Evolutionary conservation across 2,329 filamentous ascomycete genomes (phyloP), one percentile per base, ranked within the genome.

Genomic region (Xylariaceae sp.): DNA sequence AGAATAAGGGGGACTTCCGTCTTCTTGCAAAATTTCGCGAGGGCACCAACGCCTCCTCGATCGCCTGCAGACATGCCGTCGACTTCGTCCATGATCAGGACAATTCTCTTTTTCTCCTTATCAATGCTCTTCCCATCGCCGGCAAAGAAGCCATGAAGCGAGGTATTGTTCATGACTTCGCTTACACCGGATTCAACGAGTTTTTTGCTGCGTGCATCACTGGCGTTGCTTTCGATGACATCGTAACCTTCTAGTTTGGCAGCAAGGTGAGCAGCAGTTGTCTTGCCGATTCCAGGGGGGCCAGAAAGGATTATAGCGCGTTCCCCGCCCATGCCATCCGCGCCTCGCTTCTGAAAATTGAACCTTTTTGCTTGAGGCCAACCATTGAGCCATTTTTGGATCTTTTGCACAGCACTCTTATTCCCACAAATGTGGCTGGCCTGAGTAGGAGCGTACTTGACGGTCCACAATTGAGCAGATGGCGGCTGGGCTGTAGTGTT

Each of bases 31-130:
- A 96, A 87, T 54, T 94, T 90, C 53, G 94, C 92, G 53, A 99
- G 78, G 29, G 94, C 94, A 47, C 92, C 94, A 45, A 99, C 94
- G 70, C 94, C 94, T 61, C 94, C 94, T 57, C 94, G 86, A 68
- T 99, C 94, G 67, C 94, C 94, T 34, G 90, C 92, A 57, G 92
- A 97, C 94, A 99, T 97, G 49, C 94, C 94, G 65, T 99, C 94
- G 4, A 99, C 94, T 72, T 99, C 94, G 64, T 99, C 94, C 94
- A 99, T 97, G 72, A 99, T 90, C 46, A 99, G 76, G 5, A 96
- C 89, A 32, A 97, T 84, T 63, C 96, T 96, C 76, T 95, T 95
- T 76, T 94, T 97, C 15, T 79, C 78, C 4, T 76, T 73, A 42
- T 96, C 87, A 3, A 96, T 85, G 53, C 86, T 81, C 71, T 94